Evolutionary conservation across 805 yeast species (phyloP), one percentile per base, ranked within the genome.

Genomic region (Sugiyamaella boreocaroliniensis): DNA sequence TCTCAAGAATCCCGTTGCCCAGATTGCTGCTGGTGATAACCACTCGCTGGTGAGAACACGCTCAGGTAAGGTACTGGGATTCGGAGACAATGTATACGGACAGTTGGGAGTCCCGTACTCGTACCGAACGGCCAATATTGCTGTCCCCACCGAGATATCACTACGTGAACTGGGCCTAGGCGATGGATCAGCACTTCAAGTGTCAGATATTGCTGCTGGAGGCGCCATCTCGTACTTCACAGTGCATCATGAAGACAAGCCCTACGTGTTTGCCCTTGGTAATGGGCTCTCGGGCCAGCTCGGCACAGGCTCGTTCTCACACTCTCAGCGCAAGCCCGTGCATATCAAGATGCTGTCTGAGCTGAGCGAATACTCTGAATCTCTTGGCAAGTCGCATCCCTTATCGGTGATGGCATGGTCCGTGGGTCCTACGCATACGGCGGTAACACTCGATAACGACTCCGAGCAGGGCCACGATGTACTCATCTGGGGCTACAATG

Each of bases 11-110:
- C 57, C 61, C 1, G 80, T 88, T 49, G 68, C 62, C 3, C 72
- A 79, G 59, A 76, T 92, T 43, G 87, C 93, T 0, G 73, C 86
- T 54, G 97, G 98, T 9, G 74, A 76, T 47, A 74, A 73, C 65
- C 95, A 89, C 68, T 79, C 89, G 2, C 65, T 89, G 34, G 92
- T 82, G 6, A 65, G 78, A n/a, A 92, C 87, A 60, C 61, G 72
- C 1, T 62, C 72, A n/a, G 93, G 92, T 8, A 73, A 75, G 49
- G 71, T 89, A n/a, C 86, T 85, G 80, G 78, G 89, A 1, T 90
- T 93, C 80, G 99, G 99, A 20, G 79, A 79, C 53, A 92, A 92
- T 66, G 74, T 79, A 2, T 80, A 71, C 66, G 98, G 98, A n/a
- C 92, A 93, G 63, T 73, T 92, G 51, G 96, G 92, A 10, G 74